Conservation (phyloP, 2,329 filamentous ascomycete species). For the Calonectria crousiana region DNA sequence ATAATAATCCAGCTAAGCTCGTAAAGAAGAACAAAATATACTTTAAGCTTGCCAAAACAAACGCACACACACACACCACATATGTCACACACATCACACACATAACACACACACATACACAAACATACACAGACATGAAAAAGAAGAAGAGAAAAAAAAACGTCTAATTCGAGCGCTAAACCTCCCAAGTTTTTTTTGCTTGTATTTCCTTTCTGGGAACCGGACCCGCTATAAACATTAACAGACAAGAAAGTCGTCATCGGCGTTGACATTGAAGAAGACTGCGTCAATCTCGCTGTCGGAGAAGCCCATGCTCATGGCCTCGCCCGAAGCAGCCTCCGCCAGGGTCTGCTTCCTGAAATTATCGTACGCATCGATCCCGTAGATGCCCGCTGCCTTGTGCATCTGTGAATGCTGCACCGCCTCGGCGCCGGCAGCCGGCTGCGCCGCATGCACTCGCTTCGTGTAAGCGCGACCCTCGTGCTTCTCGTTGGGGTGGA, state of each 20-base stretch:
- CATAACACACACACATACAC: background rate
- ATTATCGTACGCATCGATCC: slow-evolving; percentile 15
- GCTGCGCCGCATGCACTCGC: slow-evolving; percentile 18
- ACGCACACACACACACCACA: background rate
- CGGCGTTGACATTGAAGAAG: slow-evolving; percentile 30
- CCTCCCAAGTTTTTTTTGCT: background rate
- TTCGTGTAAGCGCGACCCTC: slow-evolving; percentile 26
- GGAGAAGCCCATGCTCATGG: slow-evolving; percentile 21
- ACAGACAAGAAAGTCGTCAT: slow-evolving; percentile 27
- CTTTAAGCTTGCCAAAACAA: background rate
- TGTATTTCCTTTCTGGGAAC: background rate
- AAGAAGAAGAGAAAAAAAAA: background rate
- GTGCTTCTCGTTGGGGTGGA: slow-evolving; percentile 23
- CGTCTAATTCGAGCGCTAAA: slow-evolving; percentile 18
- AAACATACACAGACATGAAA: background rate
- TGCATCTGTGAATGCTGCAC: slow-evolving; percentile 5
- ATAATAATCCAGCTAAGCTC: background rate
- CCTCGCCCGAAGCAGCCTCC: slow-evolving; percentile 1
- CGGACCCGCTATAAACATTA: slow-evolving; percentile 9
- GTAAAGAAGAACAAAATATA: background rate
- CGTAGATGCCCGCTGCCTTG: slow-evolving; percentile 23
- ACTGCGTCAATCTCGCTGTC: slow-evolving; percentile 26
- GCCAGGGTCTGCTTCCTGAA: slow-evolving; percentile 13
- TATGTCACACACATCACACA: background rate
- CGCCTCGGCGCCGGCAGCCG: background rate